A percentile compares a stretch with the other conserved stretches of the same genome.
Evolutionary conservation across 805 yeast genomes (phyloP).

Genomic region (Hemisphaericaspora nanyangensis): DNA sequence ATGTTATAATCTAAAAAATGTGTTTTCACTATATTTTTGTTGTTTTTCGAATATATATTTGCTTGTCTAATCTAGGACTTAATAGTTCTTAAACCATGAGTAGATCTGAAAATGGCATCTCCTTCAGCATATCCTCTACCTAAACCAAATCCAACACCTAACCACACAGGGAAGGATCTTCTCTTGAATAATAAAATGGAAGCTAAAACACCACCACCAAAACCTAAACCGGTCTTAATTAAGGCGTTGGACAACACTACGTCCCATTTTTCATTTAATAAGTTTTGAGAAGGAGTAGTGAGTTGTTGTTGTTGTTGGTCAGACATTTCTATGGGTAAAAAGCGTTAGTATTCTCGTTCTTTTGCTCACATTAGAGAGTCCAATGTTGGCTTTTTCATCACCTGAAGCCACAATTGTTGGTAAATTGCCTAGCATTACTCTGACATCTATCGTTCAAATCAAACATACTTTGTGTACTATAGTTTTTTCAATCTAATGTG

Average conservation of each 20-base stretch:
- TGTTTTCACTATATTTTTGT: too few relatives aligned
- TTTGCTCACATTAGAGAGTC: too few relatives aligned
- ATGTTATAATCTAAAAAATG: too few relatives aligned
- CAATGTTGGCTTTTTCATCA: too few relatives aligned
- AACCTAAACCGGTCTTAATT: slow-evolving; percentile 93
- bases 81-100: slow-evolving; percentile 70
- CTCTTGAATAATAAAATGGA: slow-evolving; percentile 88
- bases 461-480: too few relatives aligned
- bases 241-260: slow-evolving; percentile 90
- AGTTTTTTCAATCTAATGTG: too few relatives aligned
- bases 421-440: too few relatives aligned
- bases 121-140: slow-evolving; percentile 99
- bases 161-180: slow-evolving; percentile 96
- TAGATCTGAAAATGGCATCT: slow-evolving; percentile 88
- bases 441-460: too few relatives aligned
- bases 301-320: slow-evolving; percentile 8
- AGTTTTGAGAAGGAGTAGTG: slow-evolving; percentile 50
- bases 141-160: slow-evolving; percentile 94
- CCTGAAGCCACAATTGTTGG: too few relatives aligned
- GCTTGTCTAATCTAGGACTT: slow-evolving; percentile 62
- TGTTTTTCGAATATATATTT: too few relatives aligned
- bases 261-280: slow-evolving; percentile 83
- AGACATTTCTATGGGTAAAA: too few relatives aligned
- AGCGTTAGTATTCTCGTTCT: too few relatives aligned
- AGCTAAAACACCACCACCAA: slow-evolving; percentile 93